Conservation (phyloP, 306 rosid species). For the Trifolium fragiferum region DNA sequence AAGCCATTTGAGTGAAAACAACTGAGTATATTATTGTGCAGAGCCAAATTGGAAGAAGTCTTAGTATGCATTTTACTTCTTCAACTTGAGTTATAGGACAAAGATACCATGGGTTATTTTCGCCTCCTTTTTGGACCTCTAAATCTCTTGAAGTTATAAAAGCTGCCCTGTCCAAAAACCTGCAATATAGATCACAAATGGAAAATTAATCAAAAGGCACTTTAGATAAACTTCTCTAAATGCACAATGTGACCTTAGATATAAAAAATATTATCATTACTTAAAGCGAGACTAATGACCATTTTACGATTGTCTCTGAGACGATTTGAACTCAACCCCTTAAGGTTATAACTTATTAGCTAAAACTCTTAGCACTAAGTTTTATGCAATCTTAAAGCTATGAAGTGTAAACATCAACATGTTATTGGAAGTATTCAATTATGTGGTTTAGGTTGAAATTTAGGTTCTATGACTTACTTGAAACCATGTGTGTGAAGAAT, state of each 20-base stretch:
- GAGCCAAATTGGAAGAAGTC: constrained; percentile 77
- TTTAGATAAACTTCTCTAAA: background rate
- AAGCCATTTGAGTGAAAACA: constrained; percentile 82
- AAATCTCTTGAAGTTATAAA: constrained; percentile 47
- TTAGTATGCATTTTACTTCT: constrained; percentile 75
- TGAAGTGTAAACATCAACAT: too few species aligned
- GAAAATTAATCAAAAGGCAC: constrained; percentile 5
- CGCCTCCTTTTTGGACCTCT: constrained; percentile 44
- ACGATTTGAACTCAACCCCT: background rate
- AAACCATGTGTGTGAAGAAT: constrained; percentile 63
- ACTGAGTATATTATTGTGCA: constrained; percentile 83
- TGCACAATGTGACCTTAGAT: too few species aligned
- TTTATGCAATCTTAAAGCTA: too few species aligned
- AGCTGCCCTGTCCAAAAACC: constrained; percentile 56
- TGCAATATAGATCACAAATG: constrained; percentile 28
- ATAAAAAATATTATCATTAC: too few species aligned
- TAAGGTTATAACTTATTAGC: too few species aligned
- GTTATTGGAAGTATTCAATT: too few species aligned
- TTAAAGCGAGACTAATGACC: background rate
- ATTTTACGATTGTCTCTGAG: background rate
- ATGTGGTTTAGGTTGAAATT: background rate
- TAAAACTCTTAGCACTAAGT: background rate
- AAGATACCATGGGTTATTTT: constrained; percentile 56
- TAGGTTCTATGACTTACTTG: constrained; percentile 47
- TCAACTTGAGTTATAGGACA: constrained; percentile 80